A percentile compares a stretch with the other conserved stretches of the same genome.
phyloP scores from a whole-genome alignment of 2,329 filamentous ascomycete species.

The Sporothrix humicola region DNA sequence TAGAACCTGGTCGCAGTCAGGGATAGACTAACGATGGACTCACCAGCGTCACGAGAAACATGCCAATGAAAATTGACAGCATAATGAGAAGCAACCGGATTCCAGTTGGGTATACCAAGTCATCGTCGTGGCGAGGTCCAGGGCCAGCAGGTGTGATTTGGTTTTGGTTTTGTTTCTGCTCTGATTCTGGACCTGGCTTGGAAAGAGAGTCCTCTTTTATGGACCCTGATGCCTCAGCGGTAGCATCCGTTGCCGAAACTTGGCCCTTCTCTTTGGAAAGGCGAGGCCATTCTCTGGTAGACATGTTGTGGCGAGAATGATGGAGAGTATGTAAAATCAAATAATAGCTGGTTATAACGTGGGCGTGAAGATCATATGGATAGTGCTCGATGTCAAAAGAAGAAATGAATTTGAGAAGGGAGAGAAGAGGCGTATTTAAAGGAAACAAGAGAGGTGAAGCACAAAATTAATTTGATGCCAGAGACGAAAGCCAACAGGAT shows the following conservation, averaged over 20 bases:
- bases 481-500: background rate
- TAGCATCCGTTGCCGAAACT: background rate
- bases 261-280: background rate
- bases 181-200: background rate
- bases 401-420: background rate
- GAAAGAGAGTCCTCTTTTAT: background rate
- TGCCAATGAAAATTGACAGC: conserved; percentile 28
- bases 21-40: background rate
- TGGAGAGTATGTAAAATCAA: background rate
- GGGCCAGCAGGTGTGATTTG: background rate
- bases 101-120: conserved; percentile 29
- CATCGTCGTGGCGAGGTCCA: background rate
- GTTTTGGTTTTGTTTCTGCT: background rate
- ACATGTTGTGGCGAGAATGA: background rate
- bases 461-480: background rate
- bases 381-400: background rate
- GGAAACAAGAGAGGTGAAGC: too few relatives aligned
- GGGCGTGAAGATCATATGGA: too few relatives aligned
- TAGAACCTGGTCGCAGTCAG: background rate
- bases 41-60: conserved; percentile 27
- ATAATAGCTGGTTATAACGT: too few relatives aligned
- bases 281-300: background rate
- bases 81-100: conserved; percentile 20
- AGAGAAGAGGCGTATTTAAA: background rate
- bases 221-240: background rate